Evolutionary conservation across 176 grass and related monocot genomes (phyloP).

Genomic region (Urochloa ruziziensis): DNA sequence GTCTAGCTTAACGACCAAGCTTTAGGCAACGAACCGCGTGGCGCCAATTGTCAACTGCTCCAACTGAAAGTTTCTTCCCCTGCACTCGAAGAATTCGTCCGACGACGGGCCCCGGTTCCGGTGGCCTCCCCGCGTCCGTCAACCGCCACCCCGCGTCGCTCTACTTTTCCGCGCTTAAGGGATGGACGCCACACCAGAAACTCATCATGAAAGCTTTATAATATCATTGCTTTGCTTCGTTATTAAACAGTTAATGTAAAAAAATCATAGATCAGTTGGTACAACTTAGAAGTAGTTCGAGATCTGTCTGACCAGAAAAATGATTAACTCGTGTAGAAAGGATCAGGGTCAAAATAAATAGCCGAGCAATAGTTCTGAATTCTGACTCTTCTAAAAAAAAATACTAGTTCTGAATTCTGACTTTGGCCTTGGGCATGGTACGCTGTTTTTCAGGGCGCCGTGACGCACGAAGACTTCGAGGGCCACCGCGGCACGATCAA

Average conservation of each 20-base stretch:
- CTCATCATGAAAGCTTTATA: neutral
- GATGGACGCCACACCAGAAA: neutral
- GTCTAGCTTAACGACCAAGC: neutral
- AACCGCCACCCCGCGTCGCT: constrained; percentile 1
- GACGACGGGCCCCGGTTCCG: neutral
- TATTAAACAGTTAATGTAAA: neutral
- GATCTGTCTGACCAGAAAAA: neutral
- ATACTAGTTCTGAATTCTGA: neutral
- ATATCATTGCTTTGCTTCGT: neutral
- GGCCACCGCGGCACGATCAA: constrained; percentile 91
- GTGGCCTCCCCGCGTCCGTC: neutral
- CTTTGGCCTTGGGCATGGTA: neutral
- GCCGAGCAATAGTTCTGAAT: neutral
- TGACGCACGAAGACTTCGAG: constrained; percentile 87
- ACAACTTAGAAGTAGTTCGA: neutral
- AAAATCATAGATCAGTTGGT: neutral
- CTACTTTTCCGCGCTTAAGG: neutral
- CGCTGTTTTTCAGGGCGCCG: constrained; percentile 54
- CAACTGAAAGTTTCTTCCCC: constrained; percentile 38
- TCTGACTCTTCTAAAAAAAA: too few species aligned
- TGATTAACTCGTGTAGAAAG: neutral
- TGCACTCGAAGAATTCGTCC: neutral
- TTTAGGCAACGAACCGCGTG: neutral
- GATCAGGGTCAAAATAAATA: neutral
- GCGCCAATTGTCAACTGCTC: constrained; percentile 31